A percentile compares a stretch with the other conserved stretches of the same genome.
Conservation (phyloP, 2,329 filamentous ascomycete genomes). For the Chrysoporthe cubensis region DNA sequence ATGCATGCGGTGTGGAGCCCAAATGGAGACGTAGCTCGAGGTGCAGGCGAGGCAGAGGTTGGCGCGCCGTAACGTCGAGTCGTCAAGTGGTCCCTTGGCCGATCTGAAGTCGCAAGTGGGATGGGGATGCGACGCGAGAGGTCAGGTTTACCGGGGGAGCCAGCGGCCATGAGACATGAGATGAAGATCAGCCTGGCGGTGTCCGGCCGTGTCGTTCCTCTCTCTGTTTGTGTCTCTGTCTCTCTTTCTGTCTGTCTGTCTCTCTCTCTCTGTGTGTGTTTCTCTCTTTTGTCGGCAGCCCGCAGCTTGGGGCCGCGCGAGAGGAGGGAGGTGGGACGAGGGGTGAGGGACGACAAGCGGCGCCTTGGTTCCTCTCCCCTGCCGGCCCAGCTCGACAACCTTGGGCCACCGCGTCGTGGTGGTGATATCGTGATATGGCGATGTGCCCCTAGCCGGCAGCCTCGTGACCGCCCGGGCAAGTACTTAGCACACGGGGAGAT, state of each 20-base stretch:
- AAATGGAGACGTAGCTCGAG: constrained; percentile 28
- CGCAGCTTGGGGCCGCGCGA: too few species aligned
- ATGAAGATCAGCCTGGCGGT: constrained; percentile 17
- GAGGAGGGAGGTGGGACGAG: background rate
- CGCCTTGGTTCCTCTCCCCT: too few species aligned
- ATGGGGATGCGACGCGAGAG: constrained; percentile 17
- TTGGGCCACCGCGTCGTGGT: background rate
- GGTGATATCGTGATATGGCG: background rate
- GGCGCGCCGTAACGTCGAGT: constrained; percentile 20
- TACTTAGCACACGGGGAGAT: background rate
- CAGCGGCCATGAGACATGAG: constrained; percentile 20
- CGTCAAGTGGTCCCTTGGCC: constrained; percentile 23
- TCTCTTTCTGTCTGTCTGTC: constrained; percentile 12
- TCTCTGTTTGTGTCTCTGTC: background rate
- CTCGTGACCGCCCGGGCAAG: constrained; percentile 3
- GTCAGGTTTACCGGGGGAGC: constrained; percentile 22
- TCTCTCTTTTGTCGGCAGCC: constrained; percentile 2
- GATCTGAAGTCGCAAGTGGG: constrained; percentile 21
- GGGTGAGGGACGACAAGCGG: too few species aligned
- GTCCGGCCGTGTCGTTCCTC: constrained; percentile 4
- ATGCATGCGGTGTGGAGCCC: constrained; percentile 28
- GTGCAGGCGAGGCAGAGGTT: constrained; percentile 23
- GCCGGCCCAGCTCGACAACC: too few species aligned
- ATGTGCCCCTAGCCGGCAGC: background rate
- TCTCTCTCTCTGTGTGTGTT: background rate